These are phyloP conservation scores for Monilinia fructicola DNA, from an alignment of 2,329 filamentous ascomycete genomes.

Conservation along the genomic window DNA sequence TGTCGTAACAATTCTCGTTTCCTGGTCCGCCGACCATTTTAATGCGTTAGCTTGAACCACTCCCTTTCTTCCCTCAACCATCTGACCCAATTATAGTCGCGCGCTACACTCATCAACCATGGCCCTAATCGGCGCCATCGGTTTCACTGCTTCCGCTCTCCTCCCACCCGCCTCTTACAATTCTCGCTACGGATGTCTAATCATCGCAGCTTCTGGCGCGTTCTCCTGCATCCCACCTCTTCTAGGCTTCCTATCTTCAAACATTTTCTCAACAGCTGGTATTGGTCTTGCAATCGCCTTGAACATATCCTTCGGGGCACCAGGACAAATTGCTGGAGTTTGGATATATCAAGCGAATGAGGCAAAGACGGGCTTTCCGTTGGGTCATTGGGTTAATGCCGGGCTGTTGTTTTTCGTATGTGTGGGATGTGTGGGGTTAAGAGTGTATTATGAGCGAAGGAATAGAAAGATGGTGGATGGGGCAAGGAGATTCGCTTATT, in stretches of 20 bases:
- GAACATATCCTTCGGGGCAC: conserved; percentile 66
- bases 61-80: background rate
- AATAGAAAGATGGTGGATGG: conserved; percentile 39
- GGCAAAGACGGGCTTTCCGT: conserved; percentile 61
- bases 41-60: conserved; percentile 44
- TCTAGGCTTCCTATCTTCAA: conserved; percentile 43
- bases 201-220: conserved; percentile 63
- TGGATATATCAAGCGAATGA: conserved; percentile 72
- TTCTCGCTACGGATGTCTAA: conserved; percentile 67
- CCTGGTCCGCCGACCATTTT: conserved; percentile 63
- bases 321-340: conserved; percentile 70
- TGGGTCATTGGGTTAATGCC: conserved; percentile 68
- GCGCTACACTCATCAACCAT: conserved; percentile 52
- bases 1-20: conserved; percentile 49
- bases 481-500: conserved; percentile 15
- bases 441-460: conserved; percentile 55
- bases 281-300: conserved; percentile 68
- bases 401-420: conserved; percentile 59
- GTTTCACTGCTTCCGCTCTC: conserved; percentile 62
- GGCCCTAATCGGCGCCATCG: conserved; percentile 52
- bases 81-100: conserved; percentile 37
- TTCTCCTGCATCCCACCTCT: conserved; percentile 70
- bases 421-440: conserved; percentile 53
- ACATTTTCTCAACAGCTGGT: conserved; percentile 63
- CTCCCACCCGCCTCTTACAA: conserved; percentile 59